A percentile compares a stretch with the other conserved stretches of the same genome.
Conservation (phyloP, 2,329 filamentous ascomycete genomes). For the Talaromyces sp. region DNA sequence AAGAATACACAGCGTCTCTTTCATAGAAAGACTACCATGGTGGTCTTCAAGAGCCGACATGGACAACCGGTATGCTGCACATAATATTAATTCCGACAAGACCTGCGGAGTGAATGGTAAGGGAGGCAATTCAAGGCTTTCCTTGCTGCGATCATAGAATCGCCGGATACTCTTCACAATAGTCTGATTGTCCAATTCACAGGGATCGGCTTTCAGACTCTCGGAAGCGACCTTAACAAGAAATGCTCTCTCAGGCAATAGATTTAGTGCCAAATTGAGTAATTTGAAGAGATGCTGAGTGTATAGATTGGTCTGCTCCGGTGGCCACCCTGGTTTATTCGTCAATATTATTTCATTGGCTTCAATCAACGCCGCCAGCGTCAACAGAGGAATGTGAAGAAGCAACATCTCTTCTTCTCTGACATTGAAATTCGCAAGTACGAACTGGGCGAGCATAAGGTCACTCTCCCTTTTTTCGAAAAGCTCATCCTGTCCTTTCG, state of each 20-base stretch:
- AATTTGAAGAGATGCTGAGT: slow-evolving; percentile 29
- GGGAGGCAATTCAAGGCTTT: slow-evolving; percentile 61
- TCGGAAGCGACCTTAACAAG: slow-evolving; percentile 49
- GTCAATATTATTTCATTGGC: slow-evolving; percentile 37
- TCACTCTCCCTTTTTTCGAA: slow-evolving; percentile 56
- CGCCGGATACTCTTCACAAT: slow-evolving; percentile 59
- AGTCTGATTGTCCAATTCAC: slow-evolving; percentile 30
- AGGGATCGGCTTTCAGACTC: slow-evolving; percentile 19
- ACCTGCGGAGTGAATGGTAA: slow-evolving; percentile 58
- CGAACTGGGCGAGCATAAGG: slow-evolving; percentile 73
- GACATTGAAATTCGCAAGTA: slow-evolving; percentile 84
- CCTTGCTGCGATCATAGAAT: slow-evolving; percentile 70
- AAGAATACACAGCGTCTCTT: slow-evolving; percentile 59
- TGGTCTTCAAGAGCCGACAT: slow-evolving; percentile 30
- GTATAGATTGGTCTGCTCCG: slow-evolving; percentile 22
- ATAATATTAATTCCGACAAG: slow-evolving; percentile 61
- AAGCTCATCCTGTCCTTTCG: slow-evolving; percentile 49
- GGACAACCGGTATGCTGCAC: slow-evolving; percentile 51
- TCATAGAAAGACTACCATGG: slow-evolving; percentile 45
- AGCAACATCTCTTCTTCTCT: slow-evolving; percentile 94
- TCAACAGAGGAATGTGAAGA: slow-evolving; percentile 74
- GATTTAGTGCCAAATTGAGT: slow-evolving; percentile 28
- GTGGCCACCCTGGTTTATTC: slow-evolving; percentile 17
- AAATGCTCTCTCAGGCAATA: slow-evolving; percentile 47
- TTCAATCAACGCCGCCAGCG: slow-evolving; percentile 59